Percentiles rank a stretch among this genome's conserved stretches.
Evolutionary conservation across 345 rosid genomes (phyloP).

Genomic region (Rubroshorea leprosula): DNA sequence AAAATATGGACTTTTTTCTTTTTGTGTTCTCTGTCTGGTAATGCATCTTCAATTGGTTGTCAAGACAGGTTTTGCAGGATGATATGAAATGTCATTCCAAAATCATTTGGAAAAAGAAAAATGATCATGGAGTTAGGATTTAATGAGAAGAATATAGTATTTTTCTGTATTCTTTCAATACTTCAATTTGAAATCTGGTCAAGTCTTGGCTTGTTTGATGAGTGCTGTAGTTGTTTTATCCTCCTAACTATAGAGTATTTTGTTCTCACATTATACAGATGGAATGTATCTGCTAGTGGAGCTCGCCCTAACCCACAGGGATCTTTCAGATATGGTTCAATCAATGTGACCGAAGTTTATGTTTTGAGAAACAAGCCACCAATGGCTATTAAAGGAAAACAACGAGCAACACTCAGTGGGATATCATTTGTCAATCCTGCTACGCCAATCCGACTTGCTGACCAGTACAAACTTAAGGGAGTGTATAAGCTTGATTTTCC

Average conservation of each 20-base stretch:
- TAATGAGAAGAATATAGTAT: too few relatives aligned
- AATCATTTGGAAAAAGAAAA: too few relatives aligned
- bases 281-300: conserved; percentile 97
- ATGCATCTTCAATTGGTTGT: too few relatives aligned
- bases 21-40: too few relatives aligned
- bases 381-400: conserved; percentile 58
- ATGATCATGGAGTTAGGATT: too few relatives aligned
- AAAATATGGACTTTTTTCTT: too few relatives aligned
- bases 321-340: conserved; percentile 88
- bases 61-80: too few relatives aligned
- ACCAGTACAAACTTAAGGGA: conserved; percentile 70
- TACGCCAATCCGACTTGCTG: conserved; percentile 93
- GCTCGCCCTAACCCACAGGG: conserved; percentile 99
- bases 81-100: too few relatives aligned
- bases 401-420: conserved; percentile 66
- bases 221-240: not conserved
- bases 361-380: conserved; percentile 77
- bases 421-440: conserved; percentile 77
- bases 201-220: not conserved
- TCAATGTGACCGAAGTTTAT: conserved; percentile 85
- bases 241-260: conserved; percentile 9
- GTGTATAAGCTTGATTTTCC: conserved; percentile 94
- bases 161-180: too few relatives aligned
- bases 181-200: not conserved
- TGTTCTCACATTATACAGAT: conserved; percentile 46